Percentiles rank a stretch among this genome's conserved stretches.
phyloP scores from a whole-genome alignment of 345 rosid species.

The Murraya koenigii region DNA sequence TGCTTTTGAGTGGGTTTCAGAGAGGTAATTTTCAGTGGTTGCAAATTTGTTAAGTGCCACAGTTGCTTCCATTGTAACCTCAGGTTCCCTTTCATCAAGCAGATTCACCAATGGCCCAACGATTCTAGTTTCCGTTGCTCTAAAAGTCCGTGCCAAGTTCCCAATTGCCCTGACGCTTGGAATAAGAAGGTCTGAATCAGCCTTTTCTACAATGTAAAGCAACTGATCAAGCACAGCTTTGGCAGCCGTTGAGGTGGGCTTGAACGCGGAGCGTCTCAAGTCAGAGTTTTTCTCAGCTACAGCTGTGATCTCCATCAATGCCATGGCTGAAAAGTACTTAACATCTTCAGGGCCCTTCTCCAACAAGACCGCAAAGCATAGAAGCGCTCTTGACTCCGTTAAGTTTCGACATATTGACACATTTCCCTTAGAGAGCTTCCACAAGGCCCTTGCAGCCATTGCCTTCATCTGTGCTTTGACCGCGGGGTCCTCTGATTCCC shows the following conservation, averaged over 20 bases:
- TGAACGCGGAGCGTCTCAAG: conserved; percentile 60
- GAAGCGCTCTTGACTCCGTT: conserved; percentile 69
- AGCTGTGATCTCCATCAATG: conserved; percentile 72
- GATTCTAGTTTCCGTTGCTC: conserved; percentile 63
- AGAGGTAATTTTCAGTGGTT: conserved; percentile 53
- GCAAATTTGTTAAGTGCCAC: conserved; percentile 64
- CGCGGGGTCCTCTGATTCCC: conserved; percentile 54
- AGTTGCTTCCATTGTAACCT: conserved; percentile 53
- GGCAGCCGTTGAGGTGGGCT: conserved; percentile 73
- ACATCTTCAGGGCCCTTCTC: conserved; percentile 67
- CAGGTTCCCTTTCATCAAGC: conserved; percentile 63
- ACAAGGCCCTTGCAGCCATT: conserved; percentile 75
- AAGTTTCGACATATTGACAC: conserved; percentile 51
- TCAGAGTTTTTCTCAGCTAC: conserved; percentile 64
- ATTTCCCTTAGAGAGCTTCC: conserved; percentile 69
- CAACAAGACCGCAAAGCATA: conserved; percentile 60
- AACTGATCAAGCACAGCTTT: conserved; percentile 69
- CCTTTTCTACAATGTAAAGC: conserved; percentile 46
- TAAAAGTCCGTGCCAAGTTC: conserved; percentile 74
- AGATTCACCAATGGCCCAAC: conserved; percentile 64
- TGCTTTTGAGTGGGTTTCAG: conserved; percentile 53
- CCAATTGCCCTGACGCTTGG: conserved; percentile 65
- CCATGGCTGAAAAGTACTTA: conserved; percentile 58
- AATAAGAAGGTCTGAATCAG: conserved; percentile 45
- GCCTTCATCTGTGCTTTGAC: conserved; percentile 75